phyloP scores from a whole-genome alignment of 164 flowering plant genomes.

The Sextonia rubra region DNA sequence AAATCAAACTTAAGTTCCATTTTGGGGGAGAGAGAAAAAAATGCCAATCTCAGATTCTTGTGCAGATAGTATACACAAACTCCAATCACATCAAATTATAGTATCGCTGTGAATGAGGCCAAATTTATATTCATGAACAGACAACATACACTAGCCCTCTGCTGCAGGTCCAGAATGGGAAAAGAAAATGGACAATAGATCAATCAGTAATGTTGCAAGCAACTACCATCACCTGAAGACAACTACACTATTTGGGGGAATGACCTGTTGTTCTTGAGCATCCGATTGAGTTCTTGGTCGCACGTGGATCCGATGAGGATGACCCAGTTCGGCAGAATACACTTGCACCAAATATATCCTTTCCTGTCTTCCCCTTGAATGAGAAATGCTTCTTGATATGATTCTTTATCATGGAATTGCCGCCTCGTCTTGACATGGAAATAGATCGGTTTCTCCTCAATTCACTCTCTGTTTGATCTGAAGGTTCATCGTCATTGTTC shows the following conservation, averaged over 20 bases:
- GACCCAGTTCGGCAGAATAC: constrained; percentile 25
- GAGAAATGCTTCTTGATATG: constrained; percentile 35
- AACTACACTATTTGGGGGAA: constrained; percentile 14
- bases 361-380: constrained; percentile 26
- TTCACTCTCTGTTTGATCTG: constrained; percentile 14
- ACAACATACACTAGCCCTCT: too few relatives aligned
- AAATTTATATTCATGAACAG: too few relatives aligned
- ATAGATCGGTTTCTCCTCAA: constrained; percentile 19
- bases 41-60: too few relatives aligned
- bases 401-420: constrained; percentile 23
- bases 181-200: neutral
- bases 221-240: neutral
- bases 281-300: constrained; percentile 12
- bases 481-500: constrained; percentile 9
- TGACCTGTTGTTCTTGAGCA: constrained; percentile 7
- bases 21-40: too few relatives aligned
- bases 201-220: neutral
- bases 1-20: too few relatives aligned
- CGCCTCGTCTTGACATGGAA: constrained; percentile 8
- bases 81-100: too few relatives aligned
- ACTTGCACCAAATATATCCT: constrained; percentile 23
- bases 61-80: too few relatives aligned
- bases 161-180: neutral
- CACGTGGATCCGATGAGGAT: constrained; percentile 15
- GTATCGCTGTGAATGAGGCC: too few relatives aligned